Percentiles rank a stretch among this genome's conserved stretches.
phyloP scores from a whole-genome alignment of 2,329 filamentous ascomycete species.

The Fusarium begoniae region DNA sequence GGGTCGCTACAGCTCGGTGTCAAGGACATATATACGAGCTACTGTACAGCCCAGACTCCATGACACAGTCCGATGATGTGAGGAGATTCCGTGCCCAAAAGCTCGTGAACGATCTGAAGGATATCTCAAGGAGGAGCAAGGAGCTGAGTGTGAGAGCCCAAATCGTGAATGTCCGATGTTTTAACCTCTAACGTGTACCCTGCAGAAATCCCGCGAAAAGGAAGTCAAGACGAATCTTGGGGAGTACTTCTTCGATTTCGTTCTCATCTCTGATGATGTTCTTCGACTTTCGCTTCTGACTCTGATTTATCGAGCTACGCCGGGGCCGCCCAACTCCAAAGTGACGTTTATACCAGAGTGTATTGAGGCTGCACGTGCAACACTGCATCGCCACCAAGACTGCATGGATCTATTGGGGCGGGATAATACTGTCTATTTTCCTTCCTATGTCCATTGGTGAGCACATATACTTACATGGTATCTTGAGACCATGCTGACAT shows the following conservation, averaged over 20 bases:
- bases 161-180: neutral
- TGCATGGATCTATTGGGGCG: slow-evolving; percentile 51
- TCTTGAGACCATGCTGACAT: neutral
- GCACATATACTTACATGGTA: neutral
- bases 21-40: slow-evolving; percentile 66
- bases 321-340: slow-evolving; percentile 37
- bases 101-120: slow-evolving; percentile 46
- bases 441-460: slow-evolving; percentile 55
- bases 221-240: slow-evolving; percentile 38
- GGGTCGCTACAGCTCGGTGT: slow-evolving; percentile 62
- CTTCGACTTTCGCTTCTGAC: slow-evolving; percentile 53
- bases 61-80: slow-evolving; percentile 46
- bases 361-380: slow-evolving; percentile 52
- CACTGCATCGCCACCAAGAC: slow-evolving; percentile 53
- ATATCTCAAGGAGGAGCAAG: slow-evolving; percentile 35
- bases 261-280: slow-evolving; percentile 53
- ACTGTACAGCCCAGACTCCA: slow-evolving; percentile 58
- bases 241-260: slow-evolving; percentile 47
- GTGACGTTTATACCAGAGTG: slow-evolving; percentile 54
- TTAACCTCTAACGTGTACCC: neutral
- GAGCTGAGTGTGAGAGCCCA: slow-evolving; percentile 25
- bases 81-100: slow-evolving; percentile 47
- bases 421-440: slow-evolving; percentile 50
- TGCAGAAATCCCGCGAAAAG: slow-evolving; percentile 32
- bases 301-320: slow-evolving; percentile 55